Evolutionary conservation across 768 basidiomycete genomes (phyloP), one percentile per base, ranked within the genome.

Genomic region (Clathrus columnatus): DNA sequence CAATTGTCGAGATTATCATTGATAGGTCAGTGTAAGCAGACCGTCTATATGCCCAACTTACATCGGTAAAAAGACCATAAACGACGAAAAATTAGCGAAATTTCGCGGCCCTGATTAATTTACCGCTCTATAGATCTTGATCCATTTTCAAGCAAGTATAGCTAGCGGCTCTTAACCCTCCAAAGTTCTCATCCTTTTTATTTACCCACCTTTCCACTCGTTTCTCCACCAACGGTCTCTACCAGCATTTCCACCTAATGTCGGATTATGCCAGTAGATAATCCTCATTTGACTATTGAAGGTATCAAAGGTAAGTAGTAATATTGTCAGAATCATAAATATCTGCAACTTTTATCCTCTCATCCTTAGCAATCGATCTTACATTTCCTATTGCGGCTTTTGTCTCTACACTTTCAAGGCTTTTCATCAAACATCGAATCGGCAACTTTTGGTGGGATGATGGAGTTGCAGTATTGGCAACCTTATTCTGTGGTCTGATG

Each of bases 361-460:
- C 30, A 32, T n/a, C n/a, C 30, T 32, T 14, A 36, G 36, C 36
- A 11, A 36, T 36, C 36, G 36, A 36, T 36, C 36, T 36, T 11
- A 36, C 36, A 36, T 36, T 36, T n/a, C 36, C 36, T n/a, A 36
- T 36, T n/a, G 7, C 36, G 36, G 36, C 36, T 36, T 36, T 36
- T 36, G 14, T 36, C n/a, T 36, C 36, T 36, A 36, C 36, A 36
- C n/a, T n/a, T 11, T 14, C 36, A 36, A 1, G 52, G 41, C n/a
- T 54, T 26, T n/a, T 29, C 21, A 26, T 54, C 17, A 42, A 45
- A 24, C 10, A 45, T 28, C 52, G 20, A 20, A 21, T 45, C 26
- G 23, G 42, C 3, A 44, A 17, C n/a, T 28, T 54, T 10, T 54
- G 52, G 52, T 54, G 52, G 52, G 52, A 54, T 28, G 52, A 54